These are phyloP conservation scores for Ephemerocybe angulata DNA, from an alignment of 768 basidiomycete species.

Conservation along the genomic window DNA sequence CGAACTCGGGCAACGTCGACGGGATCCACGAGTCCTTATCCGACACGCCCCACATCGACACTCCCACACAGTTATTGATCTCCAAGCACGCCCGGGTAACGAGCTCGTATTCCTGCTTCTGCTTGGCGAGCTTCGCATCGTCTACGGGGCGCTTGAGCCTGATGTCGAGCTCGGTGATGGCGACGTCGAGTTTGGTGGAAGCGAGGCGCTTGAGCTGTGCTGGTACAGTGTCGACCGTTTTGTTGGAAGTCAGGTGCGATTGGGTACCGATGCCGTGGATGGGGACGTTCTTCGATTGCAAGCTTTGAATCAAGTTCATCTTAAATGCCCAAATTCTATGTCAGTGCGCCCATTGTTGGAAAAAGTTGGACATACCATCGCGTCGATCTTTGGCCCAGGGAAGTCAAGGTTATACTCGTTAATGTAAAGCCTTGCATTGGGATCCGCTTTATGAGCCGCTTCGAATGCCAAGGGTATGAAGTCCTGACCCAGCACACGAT, in stretches of 20 bases:
- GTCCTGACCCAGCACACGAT: slow-evolving; percentile 36
- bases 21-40: no score
- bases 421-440: slow-evolving; percentile 39
- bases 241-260: slow-evolving; percentile 56
- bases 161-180: slow-evolving; percentile 67
- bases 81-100: slow-evolving; percentile 52
- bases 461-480: slow-evolving; percentile 44
- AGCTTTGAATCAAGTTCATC: slow-evolving; percentile 48
- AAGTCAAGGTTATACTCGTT: slow-evolving; percentile 49
- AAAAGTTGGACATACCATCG: slow-evolving; percentile 31
- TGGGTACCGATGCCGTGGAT: slow-evolving; percentile 63
- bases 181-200: slow-evolving; percentile 61
- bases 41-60: no score
- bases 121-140: slow-evolving; percentile 39
- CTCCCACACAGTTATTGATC: slow-evolving; percentile 39
- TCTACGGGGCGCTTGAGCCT: slow-evolving; percentile 53
- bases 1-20: no score
- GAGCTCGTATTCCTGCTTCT: slow-evolving; percentile 55
- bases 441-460: slow-evolving; percentile 41
- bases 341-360: no score
- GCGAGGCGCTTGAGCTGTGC: slow-evolving; percentile 50
- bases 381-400: slow-evolving; percentile 9
- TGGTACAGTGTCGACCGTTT: slow-evolving; percentile 47
- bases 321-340: no score
- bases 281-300: slow-evolving; percentile 45